These are phyloP conservation scores for Neonectria coccinea DNA, from an alignment of 2,329 filamentous ascomycete genomes.

Conservation along the genomic window DNA sequence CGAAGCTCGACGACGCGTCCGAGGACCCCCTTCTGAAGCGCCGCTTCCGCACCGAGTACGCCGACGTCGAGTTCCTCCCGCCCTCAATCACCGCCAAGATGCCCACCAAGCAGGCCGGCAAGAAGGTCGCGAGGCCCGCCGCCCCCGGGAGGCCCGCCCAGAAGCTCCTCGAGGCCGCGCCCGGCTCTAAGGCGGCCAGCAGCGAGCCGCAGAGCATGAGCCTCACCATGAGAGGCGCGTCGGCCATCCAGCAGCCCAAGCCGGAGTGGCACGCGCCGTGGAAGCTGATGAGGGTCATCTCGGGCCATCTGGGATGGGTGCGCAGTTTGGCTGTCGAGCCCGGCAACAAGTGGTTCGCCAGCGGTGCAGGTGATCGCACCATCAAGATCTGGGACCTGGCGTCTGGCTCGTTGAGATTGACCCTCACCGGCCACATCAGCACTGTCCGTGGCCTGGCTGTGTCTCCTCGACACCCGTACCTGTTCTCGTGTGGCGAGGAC, in stretches of 20 bases:
- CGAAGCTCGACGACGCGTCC: constrained; percentile 52
- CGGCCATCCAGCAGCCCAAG: constrained; percentile 63
- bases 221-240: constrained; percentile 47
- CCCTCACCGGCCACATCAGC: constrained; percentile 93
- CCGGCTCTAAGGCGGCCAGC: constrained; percentile 47
- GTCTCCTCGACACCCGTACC: constrained; percentile 91
- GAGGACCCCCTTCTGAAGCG: constrained; percentile 52
- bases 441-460: constrained; percentile 93
- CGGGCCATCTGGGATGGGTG: constrained; percentile 96
- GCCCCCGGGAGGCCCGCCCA: constrained; percentile 50
- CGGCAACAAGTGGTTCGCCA: constrained; percentile 97
- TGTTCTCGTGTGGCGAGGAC: constrained; percentile 98
- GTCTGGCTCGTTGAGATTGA: constrained; percentile 84
- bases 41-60: constrained; percentile 80
- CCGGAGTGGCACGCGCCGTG: constrained; percentile 98
- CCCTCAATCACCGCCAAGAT: constrained; percentile 83
- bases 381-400: constrained; percentile 99
- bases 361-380: constrained; percentile 92
- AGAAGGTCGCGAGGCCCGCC: constrained; percentile 61
- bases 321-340: constrained; percentile 90
- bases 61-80: constrained; percentile 80
- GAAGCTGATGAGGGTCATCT: constrained; percentile 98
- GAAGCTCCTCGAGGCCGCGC: constrained; percentile 55
- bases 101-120: constrained; percentile 59
- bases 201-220: constrained; percentile 47